A percentile compares a stretch with the other conserved stretches of the same genome.
phyloP scores from a whole-genome alignment of 2,329 filamentous ascomycete genomes.

The Ceratocystis diversiconidia region DNA sequence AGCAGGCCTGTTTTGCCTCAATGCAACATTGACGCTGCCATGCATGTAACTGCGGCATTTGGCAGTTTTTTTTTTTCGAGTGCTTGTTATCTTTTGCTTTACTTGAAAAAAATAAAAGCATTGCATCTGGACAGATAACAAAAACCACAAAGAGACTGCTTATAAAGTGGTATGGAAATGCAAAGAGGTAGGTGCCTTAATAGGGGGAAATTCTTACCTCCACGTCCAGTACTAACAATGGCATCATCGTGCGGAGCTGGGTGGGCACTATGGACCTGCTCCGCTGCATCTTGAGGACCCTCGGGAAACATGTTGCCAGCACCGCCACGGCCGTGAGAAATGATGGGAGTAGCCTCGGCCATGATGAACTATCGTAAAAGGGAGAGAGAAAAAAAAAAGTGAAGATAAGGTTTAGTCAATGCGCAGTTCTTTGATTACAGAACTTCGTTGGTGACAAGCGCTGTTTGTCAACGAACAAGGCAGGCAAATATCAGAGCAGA shows the following conservation, averaged over 20 bases:
- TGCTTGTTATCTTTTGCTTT: background rate
- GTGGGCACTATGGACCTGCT: conserved; percentile 40
- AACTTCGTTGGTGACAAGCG: background rate
- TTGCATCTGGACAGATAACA: background rate
- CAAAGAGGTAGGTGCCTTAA: background rate
- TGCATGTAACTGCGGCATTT: background rate
- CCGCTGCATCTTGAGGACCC: conserved; percentile 46
- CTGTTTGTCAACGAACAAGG: background rate
- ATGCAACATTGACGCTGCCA: background rate
- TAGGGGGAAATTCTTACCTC: conserved; percentile 31
- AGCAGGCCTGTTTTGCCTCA: conserved; percentile 9
- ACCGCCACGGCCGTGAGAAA: conserved; percentile 47
- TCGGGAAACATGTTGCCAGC: conserved; percentile 48
- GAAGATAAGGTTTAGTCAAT: background rate
- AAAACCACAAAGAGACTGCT: background rate
- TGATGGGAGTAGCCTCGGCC: conserved; percentile 21
- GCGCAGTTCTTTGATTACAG: background rate
- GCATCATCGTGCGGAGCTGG: conserved; percentile 43
- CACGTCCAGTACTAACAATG: conserved; percentile 44
- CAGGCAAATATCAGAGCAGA: background rate
- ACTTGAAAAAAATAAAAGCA: too few species aligned
- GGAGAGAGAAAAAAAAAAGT: background rate
- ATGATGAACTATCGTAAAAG: conserved; percentile 21
- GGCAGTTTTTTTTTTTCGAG: background rate
- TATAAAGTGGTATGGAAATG: background rate